phyloP scores from a whole-genome alignment of 768 basidiomycete genomes.

The Psilocybe cubensis region DNA sequence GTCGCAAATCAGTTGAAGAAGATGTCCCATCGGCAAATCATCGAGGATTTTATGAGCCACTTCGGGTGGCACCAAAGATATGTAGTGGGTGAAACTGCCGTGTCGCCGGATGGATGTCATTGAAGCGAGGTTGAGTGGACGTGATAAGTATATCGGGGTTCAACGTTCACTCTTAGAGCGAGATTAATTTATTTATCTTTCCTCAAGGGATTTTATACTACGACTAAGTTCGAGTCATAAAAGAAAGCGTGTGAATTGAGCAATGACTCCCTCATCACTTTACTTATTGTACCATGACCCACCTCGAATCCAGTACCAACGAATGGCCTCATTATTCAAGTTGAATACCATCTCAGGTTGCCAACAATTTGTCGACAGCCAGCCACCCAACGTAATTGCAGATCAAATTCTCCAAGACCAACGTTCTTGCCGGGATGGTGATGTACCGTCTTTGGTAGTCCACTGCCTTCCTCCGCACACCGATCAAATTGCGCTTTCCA shows the following conservation, averaged over 20 bases:
- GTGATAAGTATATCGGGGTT: too few relatives aligned
- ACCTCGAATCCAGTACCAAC: too few relatives aligned
- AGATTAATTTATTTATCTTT: too few relatives aligned
- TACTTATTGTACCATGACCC: not conserved
- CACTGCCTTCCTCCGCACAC: conserved; percentile 22
- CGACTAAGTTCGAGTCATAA: too few relatives aligned
- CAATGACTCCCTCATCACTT: not conserved
- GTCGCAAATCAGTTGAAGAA: conserved; percentile 25
- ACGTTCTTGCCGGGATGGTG: conserved; percentile 19
- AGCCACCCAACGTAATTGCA: conserved; percentile 22
- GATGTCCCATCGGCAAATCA: conserved; percentile 27
- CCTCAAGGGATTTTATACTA: too few relatives aligned
- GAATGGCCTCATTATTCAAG: not conserved
- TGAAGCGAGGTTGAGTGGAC: too few relatives aligned
- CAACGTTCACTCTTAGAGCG: too few relatives aligned
- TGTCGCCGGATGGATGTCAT: not conserved
- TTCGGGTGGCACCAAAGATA: conserved; percentile 24
- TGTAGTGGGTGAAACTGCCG: not conserved
- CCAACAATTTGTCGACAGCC: conserved; percentile 19
- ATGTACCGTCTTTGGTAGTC: conserved; percentile 20
- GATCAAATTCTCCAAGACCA: conserved; percentile 24
- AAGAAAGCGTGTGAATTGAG: too few relatives aligned
- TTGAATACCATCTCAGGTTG: conserved; percentile 18
- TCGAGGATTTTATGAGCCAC: conserved; percentile 29
- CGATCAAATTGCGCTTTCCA: conserved; percentile 20